A percentile compares a stretch with the other conserved stretches of the same genome.
These are phyloP conservation scores for Candida insectalens DNA, from an alignment of 805 yeast species.

Conservation along the genomic window DNA sequence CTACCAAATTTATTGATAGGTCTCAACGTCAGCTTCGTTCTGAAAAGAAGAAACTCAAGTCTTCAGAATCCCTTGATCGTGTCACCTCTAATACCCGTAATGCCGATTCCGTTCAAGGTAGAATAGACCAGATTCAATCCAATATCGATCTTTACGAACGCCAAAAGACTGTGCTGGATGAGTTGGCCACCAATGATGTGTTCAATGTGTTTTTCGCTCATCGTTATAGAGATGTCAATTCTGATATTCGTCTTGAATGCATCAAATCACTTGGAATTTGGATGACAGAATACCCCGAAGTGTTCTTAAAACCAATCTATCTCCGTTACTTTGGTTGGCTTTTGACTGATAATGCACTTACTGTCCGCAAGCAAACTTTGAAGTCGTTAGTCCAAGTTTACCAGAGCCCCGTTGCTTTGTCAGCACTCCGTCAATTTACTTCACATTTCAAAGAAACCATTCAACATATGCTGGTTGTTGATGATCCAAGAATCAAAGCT, in stretches of 20 bases:
- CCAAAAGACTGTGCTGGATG: conserved; percentile 45
- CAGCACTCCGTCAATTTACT: conserved; percentile 70
- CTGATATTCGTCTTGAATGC: conserved; percentile 62
- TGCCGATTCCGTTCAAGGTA: conserved; percentile 25
- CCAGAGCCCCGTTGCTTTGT: conserved; percentile 31
- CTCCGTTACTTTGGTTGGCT: conserved; percentile 80
- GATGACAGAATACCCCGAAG: conserved; percentile 63
- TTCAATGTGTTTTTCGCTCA: conserved; percentile 60
- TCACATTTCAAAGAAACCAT: conserved; percentile 61
- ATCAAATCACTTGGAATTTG: conserved; percentile 54
- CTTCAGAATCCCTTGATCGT: conserved; percentile 22
- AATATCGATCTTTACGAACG: conserved; percentile 31
- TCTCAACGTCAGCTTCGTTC: conserved; percentile 33
- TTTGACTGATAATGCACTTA: conserved; percentile 55
- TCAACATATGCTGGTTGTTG: conserved; percentile 41
- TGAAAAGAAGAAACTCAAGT: conserved; percentile 15
- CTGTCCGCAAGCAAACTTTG: conserved; percentile 58
- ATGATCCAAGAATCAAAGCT: conserved; percentile 44
- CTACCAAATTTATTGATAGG: conserved; percentile 29
- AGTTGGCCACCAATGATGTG: conserved; percentile 48
- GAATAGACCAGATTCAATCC: conserved; percentile 35
- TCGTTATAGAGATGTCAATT: conserved; percentile 74
- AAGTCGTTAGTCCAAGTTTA: conserved; percentile 43
- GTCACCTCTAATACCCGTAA: conserved; percentile 17
- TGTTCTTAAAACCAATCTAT: conserved; percentile 59